Evolutionary conservation across 805 yeast genomes (phyloP).

Genomic region (Candida methanosorbosa): DNA sequence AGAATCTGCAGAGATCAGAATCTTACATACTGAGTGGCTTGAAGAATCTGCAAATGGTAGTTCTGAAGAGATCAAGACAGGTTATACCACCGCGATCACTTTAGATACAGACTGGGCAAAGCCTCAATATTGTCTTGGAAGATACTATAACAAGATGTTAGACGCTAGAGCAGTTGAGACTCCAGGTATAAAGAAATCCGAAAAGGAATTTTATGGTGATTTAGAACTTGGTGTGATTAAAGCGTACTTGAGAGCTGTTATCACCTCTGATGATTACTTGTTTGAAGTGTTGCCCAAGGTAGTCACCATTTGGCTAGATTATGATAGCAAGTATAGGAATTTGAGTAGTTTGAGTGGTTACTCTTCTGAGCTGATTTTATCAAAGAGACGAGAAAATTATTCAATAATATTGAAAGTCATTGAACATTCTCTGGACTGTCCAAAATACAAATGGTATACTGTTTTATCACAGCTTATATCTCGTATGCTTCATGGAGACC

Average conservation of each 20-base stretch:
- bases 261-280: slow-evolving; percentile 54
- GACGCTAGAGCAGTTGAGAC: slow-evolving; percentile 39
- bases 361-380: slow-evolving; percentile 15
- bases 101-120: slow-evolving; percentile 60
- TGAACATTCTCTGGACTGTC: slow-evolving; percentile 31
- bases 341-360: slow-evolving; percentile 16
- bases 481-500: slow-evolving; percentile 58
- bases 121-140: slow-evolving; percentile 73
- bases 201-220: slow-evolving; percentile 33
- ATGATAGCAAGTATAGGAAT: slow-evolving; percentile 33
- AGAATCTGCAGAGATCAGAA: slow-evolving; percentile 35
- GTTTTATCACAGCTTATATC: slow-evolving; percentile 83
- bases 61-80: slow-evolving; percentile 60
- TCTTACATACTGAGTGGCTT: slow-evolving; percentile 82
- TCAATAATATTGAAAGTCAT: slow-evolving; percentile 42
- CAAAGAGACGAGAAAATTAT: slow-evolving; percentile 28
- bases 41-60: slow-evolving; percentile 80
- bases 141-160: slow-evolving; percentile 66
- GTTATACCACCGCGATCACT: slow-evolving; percentile 52
- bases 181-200: slow-evolving; percentile 18
- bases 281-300: slow-evolving; percentile 84
- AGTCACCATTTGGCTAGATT: slow-evolving; percentile 88
- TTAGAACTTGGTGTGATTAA: slow-evolving; percentile 48
- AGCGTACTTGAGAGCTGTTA: slow-evolving; percentile 50
- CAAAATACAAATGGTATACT: slow-evolving; percentile 64